Evolutionary conservation across 805 yeast species (phyloP).

Genomic region (Nakazawaea ambrosiae): DNA sequence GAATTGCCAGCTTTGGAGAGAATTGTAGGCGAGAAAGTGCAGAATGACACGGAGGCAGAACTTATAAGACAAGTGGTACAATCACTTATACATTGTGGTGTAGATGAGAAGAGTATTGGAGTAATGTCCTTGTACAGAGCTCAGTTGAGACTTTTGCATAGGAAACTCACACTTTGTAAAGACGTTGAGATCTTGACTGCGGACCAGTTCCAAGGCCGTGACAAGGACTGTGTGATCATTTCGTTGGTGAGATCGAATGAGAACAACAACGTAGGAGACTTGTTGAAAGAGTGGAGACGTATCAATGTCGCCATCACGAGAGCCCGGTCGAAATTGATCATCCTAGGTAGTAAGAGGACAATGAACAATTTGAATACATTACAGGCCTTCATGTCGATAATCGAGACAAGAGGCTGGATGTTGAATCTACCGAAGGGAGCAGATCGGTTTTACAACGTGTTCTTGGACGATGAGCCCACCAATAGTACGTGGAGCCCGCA

Average conservation of each 20-base stretch:
- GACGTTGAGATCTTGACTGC: constrained; percentile 82
- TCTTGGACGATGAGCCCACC: constrained; percentile 3
- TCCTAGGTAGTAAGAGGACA: constrained; percentile 73
- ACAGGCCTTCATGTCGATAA: constrained; percentile 51
- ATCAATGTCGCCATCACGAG: constrained; percentile 93
- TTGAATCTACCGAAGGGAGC: constrained; percentile 45
- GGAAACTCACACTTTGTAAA: constrained; percentile 20
- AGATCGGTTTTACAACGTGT: constrained; percentile 24
- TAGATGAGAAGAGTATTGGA: constrained; percentile 57
- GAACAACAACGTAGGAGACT: constrained; percentile 60
- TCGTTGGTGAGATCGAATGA: constrained; percentile 83
- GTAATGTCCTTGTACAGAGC: constrained; percentile 86
- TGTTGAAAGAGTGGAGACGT: constrained; percentile 84
- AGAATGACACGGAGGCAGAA: constrained; percentile 67
- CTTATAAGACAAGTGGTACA: constrained; percentile 57
- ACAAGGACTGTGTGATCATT: constrained; percentile 83
- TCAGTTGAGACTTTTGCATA: constrained; percentile 50
- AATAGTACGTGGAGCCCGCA: not conserved
- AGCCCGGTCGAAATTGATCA: constrained; percentile 74
- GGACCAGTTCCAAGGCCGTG: constrained; percentile 94
- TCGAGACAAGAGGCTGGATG: constrained; percentile 57
- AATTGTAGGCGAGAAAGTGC: constrained; percentile 56
- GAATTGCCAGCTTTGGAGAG: constrained; percentile 50
- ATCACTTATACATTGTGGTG: constrained; percentile 53
- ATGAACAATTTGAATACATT: constrained; percentile 44